Evolutionary conservation across 2,329 filamentous ascomycete species (phyloP).

Genomic region (Colletotrichum siamense): DNA sequence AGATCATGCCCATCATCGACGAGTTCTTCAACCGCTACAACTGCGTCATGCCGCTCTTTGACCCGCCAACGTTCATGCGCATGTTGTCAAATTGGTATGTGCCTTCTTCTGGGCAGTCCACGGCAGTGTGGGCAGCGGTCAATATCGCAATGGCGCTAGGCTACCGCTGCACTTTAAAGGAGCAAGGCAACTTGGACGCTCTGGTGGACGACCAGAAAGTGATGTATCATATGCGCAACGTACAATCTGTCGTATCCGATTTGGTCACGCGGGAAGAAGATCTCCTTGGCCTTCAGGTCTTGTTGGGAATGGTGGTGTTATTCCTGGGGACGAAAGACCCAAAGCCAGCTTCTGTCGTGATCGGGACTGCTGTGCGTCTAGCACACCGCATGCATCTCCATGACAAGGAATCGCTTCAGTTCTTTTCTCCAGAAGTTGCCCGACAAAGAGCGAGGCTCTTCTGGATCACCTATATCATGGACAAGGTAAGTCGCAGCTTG

Average conservation of each 20-base stretch:
- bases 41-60: conserved; percentile 40
- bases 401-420: conserved; percentile 27
- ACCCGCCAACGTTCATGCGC: conserved; percentile 39
- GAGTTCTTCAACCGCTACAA: conserved; percentile 43
- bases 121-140: conserved; percentile 39
- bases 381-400: conserved; percentile 42
- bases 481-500: conserved; percentile 35
- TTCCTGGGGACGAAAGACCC: conserved; percentile 42
- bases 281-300: conserved; percentile 41
- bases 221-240: conserved; percentile 38
- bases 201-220: conserved; percentile 22
- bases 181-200: conserved; percentile 24
- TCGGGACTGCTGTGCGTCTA: conserved; percentile 42
- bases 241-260: conserved; percentile 42
- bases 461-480: conserved; percentile 45
- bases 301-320: conserved; percentile 42
- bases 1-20: conserved; percentile 40
- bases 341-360: conserved; percentile 40
- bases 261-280: conserved; percentile 42
- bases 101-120: conserved; percentile 17
- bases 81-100: conserved; percentile 40
- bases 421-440: conserved; percentile 32
- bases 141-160: conserved; percentile 44
- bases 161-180: conserved; percentile 27
- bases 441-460: conserved; percentile 43